phyloP scores from a whole-genome alignment of 176 grass and related monocot species.

The Puccinellia tenuiflora region DNA sequence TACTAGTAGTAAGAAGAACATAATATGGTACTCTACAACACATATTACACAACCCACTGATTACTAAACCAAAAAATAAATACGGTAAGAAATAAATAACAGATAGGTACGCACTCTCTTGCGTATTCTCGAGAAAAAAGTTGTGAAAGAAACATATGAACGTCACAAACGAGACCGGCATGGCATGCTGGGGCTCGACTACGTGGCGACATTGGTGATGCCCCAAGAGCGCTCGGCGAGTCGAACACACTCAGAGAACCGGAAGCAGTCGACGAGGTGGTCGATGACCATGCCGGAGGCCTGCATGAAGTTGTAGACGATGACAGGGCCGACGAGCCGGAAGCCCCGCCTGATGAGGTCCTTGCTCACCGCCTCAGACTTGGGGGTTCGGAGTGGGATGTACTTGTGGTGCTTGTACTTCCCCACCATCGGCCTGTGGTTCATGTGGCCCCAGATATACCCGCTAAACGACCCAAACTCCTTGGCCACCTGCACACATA shows the following conservation, averaged over 20 bases:
- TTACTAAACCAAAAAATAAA: not conserved
- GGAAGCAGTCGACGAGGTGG: constrained; percentile 80
- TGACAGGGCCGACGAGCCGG: constrained; percentile 83
- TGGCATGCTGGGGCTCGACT: not conserved
- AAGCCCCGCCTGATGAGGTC: constrained; percentile 80
- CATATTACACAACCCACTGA: not conserved
- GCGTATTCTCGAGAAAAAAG: not conserved
- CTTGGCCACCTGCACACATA: constrained; percentile 37
- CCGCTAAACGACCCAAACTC: constrained; percentile 92
- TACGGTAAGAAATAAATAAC: not conserved
- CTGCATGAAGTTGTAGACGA: constrained; percentile 98
- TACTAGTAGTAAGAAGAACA: not conserved
- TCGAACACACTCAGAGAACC: constrained; percentile 61
- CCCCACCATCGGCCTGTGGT: constrained; percentile 67
- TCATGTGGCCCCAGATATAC: constrained; percentile 93
- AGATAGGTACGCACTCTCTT: not conserved
- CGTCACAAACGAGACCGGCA: not conserved
- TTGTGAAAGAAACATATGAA: not conserved
- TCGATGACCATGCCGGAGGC: constrained; percentile 75
- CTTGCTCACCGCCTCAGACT: constrained; percentile 88
- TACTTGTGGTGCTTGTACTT: constrained; percentile 68
- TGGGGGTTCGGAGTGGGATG: constrained; percentile 82
- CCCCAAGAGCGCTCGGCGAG: constrained; percentile 74
- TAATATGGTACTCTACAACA: constrained; percentile 17
- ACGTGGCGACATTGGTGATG: constrained; percentile 70